Evolutionary conservation across 208 protist species (phyloP).

Genomic region (Leptomonas seymouri): DNA sequence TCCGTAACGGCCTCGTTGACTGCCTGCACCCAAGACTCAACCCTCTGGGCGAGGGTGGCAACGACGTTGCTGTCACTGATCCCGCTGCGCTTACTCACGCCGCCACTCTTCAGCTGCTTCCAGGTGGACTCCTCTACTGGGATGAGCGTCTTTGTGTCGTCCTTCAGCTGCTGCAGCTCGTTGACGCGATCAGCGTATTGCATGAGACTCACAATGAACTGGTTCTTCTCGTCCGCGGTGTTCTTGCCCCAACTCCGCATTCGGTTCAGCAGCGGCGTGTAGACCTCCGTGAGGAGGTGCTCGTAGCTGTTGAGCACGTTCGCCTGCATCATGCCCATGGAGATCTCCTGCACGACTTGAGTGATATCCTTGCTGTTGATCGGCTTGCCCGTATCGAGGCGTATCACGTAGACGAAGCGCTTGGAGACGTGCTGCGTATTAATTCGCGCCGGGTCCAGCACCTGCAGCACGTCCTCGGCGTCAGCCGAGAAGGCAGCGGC

Average conservation of each 20-base stretch:
- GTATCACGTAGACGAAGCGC: conserved; percentile 85
- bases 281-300: conserved; percentile 91
- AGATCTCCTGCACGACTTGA: conserved; percentile 83
- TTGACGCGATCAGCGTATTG: conserved; percentile 89
- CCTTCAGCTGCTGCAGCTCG: conserved; percentile 89
- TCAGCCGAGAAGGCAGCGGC: conserved; percentile 2
- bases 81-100: conserved; percentile 77
- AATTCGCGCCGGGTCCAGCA: conserved; percentile 68
- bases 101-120: conserved; percentile 74
- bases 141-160: conserved; percentile 57
- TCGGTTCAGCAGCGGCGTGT: conserved; percentile 90
- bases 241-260: conserved; percentile 89
- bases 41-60: conserved; percentile 55
- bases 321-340: conserved; percentile 84
- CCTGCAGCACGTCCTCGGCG: conserved; percentile 65
- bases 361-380: conserved; percentile 78
- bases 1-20: conserved; percentile 71
- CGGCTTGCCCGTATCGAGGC: conserved; percentile 51
- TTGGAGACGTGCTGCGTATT: conserved; percentile 67
- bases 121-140: conserved; percentile 78
- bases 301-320: conserved; percentile 88
- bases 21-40: conserved; percentile 83
- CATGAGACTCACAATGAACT: conserved; percentile 86
- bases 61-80: conserved; percentile 79
- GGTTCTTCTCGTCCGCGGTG: conserved; percentile 78